Evolutionary conservation across 768 basidiomycete genomes (phyloP).

Genomic region (Russula foetens): DNA sequence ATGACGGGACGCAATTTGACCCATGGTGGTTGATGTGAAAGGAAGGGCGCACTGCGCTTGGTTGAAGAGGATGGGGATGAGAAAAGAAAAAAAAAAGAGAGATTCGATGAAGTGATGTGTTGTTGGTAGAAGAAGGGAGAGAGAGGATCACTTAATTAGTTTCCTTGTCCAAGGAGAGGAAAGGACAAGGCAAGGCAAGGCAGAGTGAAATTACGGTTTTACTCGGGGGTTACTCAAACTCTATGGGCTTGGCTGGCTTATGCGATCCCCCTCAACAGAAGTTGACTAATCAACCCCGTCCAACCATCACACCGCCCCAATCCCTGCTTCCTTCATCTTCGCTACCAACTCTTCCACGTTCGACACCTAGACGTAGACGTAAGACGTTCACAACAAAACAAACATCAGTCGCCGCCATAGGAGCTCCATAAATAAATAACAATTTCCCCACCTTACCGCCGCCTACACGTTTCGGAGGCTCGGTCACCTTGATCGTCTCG

Average conservation of each 20-base stretch:
- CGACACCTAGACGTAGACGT: constrained; percentile 42
- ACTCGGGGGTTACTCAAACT: too few species aligned
- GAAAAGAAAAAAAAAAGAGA: background rate
- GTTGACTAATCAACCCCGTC: background rate
- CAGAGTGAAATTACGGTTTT: too few species aligned
- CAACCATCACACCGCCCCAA: constrained; percentile 12
- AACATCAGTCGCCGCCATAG: background rate
- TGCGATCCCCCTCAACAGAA: too few species aligned
- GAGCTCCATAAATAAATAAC: background rate
- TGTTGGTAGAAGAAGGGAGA: too few species aligned
- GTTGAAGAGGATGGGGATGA: background rate
- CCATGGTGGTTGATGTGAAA: background rate
- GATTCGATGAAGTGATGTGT: too few species aligned
- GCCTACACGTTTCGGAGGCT: constrained; percentile 85
- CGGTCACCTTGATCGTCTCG: constrained; percentile 80
- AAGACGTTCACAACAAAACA: background rate
- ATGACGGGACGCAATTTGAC: constrained; percentile 10
- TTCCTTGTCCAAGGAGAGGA: background rate
- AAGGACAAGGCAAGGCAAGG: background rate
- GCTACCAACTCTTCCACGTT: constrained; percentile 84
- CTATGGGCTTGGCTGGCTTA: too few species aligned
- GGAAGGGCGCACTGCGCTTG: background rate
- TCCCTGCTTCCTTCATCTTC: constrained; percentile 84
- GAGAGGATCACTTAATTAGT: background rate
- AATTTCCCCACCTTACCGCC: constrained; percentile 73